Base-by-base conservation (phyloP, 208 protist genomes). In the Leptomonas seymouri region DNA sequence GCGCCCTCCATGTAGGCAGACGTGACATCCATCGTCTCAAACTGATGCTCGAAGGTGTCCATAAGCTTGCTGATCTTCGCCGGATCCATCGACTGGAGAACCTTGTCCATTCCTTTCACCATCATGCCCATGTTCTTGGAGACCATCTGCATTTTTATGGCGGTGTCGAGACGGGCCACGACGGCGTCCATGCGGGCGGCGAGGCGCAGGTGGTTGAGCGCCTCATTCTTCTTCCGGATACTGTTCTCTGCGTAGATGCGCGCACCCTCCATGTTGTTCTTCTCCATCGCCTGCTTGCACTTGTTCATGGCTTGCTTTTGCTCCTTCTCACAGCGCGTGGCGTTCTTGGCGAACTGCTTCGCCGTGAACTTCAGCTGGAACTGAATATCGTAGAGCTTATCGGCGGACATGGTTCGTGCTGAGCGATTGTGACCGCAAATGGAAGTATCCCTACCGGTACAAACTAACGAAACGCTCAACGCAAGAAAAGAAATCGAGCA, bases 221-320 rank as follows among this genome's bases (percentile, higher is more conserved):
- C 56, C 76, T 99, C 93, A 56, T 98, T 99, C 82, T 99, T 98
- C 71, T 99, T 98, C 28, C 98, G 82, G 57, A 99, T 99, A 28
- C 97, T 97, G 76, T 99, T 99, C 81, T 99, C 88, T 28, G 98
- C 98, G 80, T 98, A 99, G 31, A 99, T 99, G 49, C 97, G 87
- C 7, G 98, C 98, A 14, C 97, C 97, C 36, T 99, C 98, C 70
- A 97, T 96, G 87, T 99, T 99, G 60, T 94, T 94, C 78, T 99
- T 97, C 74, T 99, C 93, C 68, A 99, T 98, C 21, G 97, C 95
- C 59, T 84, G 57, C 77, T 98, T 98, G 57, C 97, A 89, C 78
- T 98, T 98, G 58, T 74, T 44, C 60, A 97, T 94, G 63, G 97
- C 89, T 42, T 78, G 61, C 69, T 97, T 97, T 73, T 98, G 93